Conservation (phyloP, 768 basidiomycete species). For the Hypsizygus marmoreus region DNA sequence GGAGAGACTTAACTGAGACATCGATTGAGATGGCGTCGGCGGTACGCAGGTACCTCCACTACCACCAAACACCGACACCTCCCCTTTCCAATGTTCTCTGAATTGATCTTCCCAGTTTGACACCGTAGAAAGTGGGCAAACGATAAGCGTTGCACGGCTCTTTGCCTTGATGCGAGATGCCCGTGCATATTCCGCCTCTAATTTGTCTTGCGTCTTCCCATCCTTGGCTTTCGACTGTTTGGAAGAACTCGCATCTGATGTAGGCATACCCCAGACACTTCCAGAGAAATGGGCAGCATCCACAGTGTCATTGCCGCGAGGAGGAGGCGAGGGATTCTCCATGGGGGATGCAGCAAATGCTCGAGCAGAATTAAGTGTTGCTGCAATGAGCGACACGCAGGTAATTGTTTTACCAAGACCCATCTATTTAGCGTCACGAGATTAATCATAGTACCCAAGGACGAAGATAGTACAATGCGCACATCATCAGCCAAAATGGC, state of each 20-base stretch:
- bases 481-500: conserved; percentile 98
- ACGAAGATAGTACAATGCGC: conserved; percentile 35
- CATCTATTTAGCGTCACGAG: conserved; percentile 60
- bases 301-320: conserved; percentile 26
- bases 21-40: conserved; percentile 36
- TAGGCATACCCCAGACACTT: conserved; percentile 86
- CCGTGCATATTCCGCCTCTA: conserved; percentile 69
- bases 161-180: conserved; percentile 77
- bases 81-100: conserved; percentile 93
- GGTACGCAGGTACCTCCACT: conserved; percentile 47
- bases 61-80: conserved; percentile 83
- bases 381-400: conserved; percentile 89
- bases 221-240: conserved; percentile 68
- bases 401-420: conserved; percentile 97
- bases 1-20: conserved; percentile 38
- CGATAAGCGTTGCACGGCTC: conserved; percentile 90
- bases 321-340: conserved; percentile 41
- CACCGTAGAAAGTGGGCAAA: conserved; percentile 95
- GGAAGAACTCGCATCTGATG: conserved; percentile 29
- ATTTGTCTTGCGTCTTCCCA: conserved; percentile 66
- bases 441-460: conserved; percentile 3
- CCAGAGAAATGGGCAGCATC: conserved; percentile 69
- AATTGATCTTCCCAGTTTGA: conserved; percentile 99
- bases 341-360: conserved; percentile 64
- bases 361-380: conserved; percentile 72